Evolutionary conservation across 139 green algal genomes (phyloP).

Genomic region (Picochlorum sp.): DNA sequence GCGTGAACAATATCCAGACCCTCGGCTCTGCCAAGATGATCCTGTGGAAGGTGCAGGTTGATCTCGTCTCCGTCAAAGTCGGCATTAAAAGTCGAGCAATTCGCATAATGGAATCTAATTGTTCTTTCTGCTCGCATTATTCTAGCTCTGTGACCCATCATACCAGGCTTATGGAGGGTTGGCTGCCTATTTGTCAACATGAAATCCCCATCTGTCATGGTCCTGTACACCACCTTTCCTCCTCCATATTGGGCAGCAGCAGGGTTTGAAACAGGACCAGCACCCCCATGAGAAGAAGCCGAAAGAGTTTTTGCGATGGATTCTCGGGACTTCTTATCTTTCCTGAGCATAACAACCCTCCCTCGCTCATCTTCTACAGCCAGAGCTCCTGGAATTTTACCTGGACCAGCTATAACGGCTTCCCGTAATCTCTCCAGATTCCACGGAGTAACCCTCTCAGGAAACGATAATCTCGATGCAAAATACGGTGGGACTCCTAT

Average conservation of each 20-base stretch:
- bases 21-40: conserved; percentile 80
- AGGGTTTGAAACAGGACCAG: conserved; percentile 4
- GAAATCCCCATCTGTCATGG: conserved; percentile 86
- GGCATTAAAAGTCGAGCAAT: conserved; percentile 94
- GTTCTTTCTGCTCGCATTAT: conserved; percentile 68
- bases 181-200: conserved; percentile 98
- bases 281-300: background rate
- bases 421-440: conserved; percentile 76
- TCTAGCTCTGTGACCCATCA: conserved; percentile 65
- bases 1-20: conserved; percentile 91
- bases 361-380: conserved; percentile 85
- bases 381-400: conserved; percentile 79
- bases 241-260: conserved; percentile 18
- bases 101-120: conserved; percentile 98
- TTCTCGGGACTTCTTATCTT: conserved; percentile 41
- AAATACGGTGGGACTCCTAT: conserved; percentile 97
- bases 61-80: conserved; percentile 99
- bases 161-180: conserved; percentile 93
- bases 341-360: conserved; percentile 52
- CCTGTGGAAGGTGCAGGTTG: conserved; percentile 97
- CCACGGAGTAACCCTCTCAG: conserved; percentile 84
- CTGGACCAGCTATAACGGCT: conserved; percentile 64
- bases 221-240: conserved; percentile 80
- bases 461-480: conserved; percentile 83
- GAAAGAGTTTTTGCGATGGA: conserved; percentile 77